Conservation (phyloP, 1,284 basidiomycete genomes). For the Cutaneotrichosporon spelunceum region DNA sequence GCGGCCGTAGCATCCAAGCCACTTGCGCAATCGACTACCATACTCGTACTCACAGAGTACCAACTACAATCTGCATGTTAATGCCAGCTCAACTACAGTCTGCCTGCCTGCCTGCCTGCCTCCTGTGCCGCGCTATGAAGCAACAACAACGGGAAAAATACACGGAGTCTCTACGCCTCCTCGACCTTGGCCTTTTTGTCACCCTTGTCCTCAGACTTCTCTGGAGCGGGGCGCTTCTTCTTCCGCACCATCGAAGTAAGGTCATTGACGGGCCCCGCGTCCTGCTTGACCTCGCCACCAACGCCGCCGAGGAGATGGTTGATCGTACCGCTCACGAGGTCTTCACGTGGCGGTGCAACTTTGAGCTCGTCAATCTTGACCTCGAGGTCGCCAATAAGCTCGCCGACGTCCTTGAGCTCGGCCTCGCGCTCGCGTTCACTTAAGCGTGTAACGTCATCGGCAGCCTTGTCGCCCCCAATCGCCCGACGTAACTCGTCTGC, state of each 20-base stretch:
- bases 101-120: neutral
- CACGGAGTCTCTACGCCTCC: neutral
- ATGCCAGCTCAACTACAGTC: too few relatives aligned
- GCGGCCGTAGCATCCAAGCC: too few relatives aligned
- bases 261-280: slow-evolving; percentile 63
- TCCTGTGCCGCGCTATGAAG: neutral
- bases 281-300: slow-evolving; percentile 33
- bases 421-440: slow-evolving; percentile 64
- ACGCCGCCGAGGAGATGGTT: slow-evolving; percentile 55
- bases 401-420: slow-evolving; percentile 72
- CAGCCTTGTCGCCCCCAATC: neutral
- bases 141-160: neutral
- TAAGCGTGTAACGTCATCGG: slow-evolving; percentile 53
- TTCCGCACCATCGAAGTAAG: slow-evolving; percentile 77
- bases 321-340: slow-evolving; percentile 50
- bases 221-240: slow-evolving; percentile 55
- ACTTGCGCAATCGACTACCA: too few relatives aligned
- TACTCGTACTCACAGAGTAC: neutral
- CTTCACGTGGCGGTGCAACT: slow-evolving; percentile 62
- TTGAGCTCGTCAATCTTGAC: slow-evolving; percentile 87
- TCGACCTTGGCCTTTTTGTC: slow-evolving; percentile 63
- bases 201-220: slow-evolving; percentile 50
- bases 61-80: neutral
- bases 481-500: slow-evolving; percentile 61
- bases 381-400: slow-evolving; percentile 72